Evolutionary conservation across 2,329 filamentous ascomycete genomes (phyloP), one percentile per base, ranked within the genome.

Genomic region (Penicillium digitatum): DNA sequence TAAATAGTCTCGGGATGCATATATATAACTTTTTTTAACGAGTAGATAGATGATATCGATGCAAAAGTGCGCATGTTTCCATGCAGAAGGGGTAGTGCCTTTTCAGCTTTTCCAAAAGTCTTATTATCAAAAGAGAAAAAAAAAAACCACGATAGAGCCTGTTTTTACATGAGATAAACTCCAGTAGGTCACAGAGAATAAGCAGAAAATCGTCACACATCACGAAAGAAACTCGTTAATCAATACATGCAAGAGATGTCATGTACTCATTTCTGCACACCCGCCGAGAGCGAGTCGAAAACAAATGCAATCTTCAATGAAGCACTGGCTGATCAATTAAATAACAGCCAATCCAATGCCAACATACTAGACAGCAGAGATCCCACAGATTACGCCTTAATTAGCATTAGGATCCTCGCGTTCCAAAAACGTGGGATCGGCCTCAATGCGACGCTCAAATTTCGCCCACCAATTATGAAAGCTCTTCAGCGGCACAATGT

Each of bases 401-500:
- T 32, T 56, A 12, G 66, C 62, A 60, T 58, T 66, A 18, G 79
- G 78, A 61, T 83, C 82, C 53, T 81, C 83, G 66, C 87, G 84
- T 74, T 97, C 92, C 63, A 99, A 77, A 71, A 99, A 99, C 7
- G 84, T 83, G 0, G 94, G 93, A 76, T 99, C 94, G 61, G 84
- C 81, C 65, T 92, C 87, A 37, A 99, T 82, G 69, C 86, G 87
- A 58, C 84, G 83, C 78, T 99, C 93, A 76, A 99, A 99, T 75
- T 96, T 97, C 57, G 81, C 82, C 94, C 95, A 99, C 94, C 95
- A 99, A 55, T 95, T 90, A 75, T 95, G 88, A 72, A 99, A 99
- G 5, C 89, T 90, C 75, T 89, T 94, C 61, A 99, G 75, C n/a
- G 94, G 92, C 24, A 99, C 89, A 12, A 95, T 88, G 71, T 97